A percentile compares a stretch with the other conserved stretches of the same genome.
These are phyloP conservation scores for Phoenix dactylifera DNA, from an alignment of 176 grass and related monocot species.

Conservation along the genomic window DNA sequence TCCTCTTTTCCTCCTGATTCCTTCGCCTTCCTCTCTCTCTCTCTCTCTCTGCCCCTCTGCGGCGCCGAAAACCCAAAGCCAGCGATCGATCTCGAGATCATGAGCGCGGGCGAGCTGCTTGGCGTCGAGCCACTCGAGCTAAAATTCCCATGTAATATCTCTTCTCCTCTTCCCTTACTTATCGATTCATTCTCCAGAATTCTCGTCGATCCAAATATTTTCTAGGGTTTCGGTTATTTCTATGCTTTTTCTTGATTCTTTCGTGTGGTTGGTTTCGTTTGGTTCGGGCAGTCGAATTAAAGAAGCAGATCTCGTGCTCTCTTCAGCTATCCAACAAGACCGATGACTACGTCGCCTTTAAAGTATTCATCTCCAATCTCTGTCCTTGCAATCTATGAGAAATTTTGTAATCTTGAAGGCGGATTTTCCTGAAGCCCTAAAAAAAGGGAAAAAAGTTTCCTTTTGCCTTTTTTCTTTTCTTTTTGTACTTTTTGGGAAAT, in stretches of 20 bases:
- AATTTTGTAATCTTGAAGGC: not conserved
- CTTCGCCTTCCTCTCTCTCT: too few species aligned
- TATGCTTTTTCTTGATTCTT: slow-evolving; percentile 2
- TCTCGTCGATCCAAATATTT: not conserved
- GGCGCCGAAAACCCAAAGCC: not conserved
- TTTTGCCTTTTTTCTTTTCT: not conserved
- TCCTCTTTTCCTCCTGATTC: not conserved
- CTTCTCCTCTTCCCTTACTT: not conserved
- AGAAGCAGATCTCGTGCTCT: slow-evolving; percentile 77
- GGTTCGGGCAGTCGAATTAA: slow-evolving; percentile 58
- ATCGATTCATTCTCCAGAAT: too few species aligned
- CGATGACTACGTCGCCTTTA: slow-evolving; percentile 58
- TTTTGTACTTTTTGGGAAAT: not conserved
- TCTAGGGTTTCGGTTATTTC: slow-evolving; percentile 16
- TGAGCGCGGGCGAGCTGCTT: slow-evolving; percentile 43
- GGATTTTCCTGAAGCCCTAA: not conserved
- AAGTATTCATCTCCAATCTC: slow-evolving; percentile 25
- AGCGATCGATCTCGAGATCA: not conserved
- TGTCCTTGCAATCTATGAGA: not conserved
- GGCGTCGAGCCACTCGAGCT: slow-evolving; percentile 56
- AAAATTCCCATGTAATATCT: slow-evolving; percentile 24
- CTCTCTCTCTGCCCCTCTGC: too few species aligned
- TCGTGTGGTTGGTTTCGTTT: not conserved
- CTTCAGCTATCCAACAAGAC: slow-evolving; percentile 71
- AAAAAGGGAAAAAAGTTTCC: not conserved